Evolutionary conservation across 768 basidiomycete genomes (phyloP), one percentile per base, ranked within the genome.

Genomic region (Lyophyllum decastes): DNA sequence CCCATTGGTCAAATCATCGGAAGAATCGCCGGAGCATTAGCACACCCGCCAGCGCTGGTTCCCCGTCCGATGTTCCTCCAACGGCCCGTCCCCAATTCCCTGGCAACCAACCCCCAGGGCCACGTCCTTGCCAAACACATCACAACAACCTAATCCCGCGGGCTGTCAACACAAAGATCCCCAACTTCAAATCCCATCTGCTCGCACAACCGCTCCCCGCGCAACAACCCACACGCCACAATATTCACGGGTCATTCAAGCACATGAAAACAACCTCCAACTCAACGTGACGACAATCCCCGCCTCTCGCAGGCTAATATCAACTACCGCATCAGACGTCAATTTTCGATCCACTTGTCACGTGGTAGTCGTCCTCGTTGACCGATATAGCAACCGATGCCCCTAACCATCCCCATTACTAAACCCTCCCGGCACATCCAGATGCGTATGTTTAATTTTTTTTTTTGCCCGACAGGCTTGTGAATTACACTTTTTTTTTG

Each of bases 11-110:
- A 21, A 38, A 48, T 53, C 49, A 57, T 55, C 61, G 52, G 58
- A 59, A 53, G 54, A 59, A 59, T 45, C 26, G 14, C 34, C 58
- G 49, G 50, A 51, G 44, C 55, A 55, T 55, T 53, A 60, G 53
- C 49, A 43, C 25, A 33, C 40, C n/a, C 30, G 35, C 24, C 16
- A n/a, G 11, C 22, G 41, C 33, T 26, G 33, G 35, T 38, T 16
- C 14, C 3, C 35, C 35, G 30, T 2, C 58, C 58, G 35, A 7
- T 38, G 8, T 38, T 16, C 35, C 35, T 38, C 14, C 35, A 38
- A 54, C 25, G 25, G 21, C 21, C 12, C 22, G 26, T 38, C 52
- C n/a, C 30, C n/a, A n/a, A n/a, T 48, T 51, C 30, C 51, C 38
- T 40, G 25, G 19, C 45, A 46, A 46, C 25, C 46, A 26, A 22